Percentiles rank a stretch among this genome's conserved stretches.
Conservation (phyloP, 352 stramenopile genomes). For the Lagenidium sp. region DNA sequence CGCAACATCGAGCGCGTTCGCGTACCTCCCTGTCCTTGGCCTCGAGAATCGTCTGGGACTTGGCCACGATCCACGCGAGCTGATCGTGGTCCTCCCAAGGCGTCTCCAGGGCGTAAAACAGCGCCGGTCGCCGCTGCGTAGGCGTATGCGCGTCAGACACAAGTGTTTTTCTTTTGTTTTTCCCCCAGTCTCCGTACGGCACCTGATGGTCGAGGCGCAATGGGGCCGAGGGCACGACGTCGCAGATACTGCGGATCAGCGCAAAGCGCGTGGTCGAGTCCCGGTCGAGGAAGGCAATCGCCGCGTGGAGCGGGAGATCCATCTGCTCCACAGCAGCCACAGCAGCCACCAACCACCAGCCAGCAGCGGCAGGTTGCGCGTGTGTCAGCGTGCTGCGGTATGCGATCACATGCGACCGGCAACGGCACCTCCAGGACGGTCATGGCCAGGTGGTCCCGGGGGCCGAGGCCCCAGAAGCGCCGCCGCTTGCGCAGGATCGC, state of each 20-base stretch:
- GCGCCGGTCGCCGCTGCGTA: conserved; percentile 15
- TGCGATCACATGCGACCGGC: too few species aligned
- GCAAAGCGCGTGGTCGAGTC: too few species aligned
- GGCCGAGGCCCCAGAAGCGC: conserved; percentile 14
- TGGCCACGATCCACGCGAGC: conserved; percentile 45
- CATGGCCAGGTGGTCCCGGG: conserved; percentile 22
- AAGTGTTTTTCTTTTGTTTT: too few species aligned
- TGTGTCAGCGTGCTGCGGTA: too few species aligned
- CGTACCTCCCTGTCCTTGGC: conserved; percentile 34
- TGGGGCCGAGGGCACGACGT: too few species aligned
- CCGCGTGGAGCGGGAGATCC: conserved; percentile 35
- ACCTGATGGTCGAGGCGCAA: too few species aligned
- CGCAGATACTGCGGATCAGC: too few species aligned
- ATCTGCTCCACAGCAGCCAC: conserved; percentile 10
- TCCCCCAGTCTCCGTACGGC: conserved; percentile 22
- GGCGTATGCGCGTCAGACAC: too few species aligned
- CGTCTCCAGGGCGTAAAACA: conserved; percentile 38
- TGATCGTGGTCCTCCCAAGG: conserved; percentile 28
- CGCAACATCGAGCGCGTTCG: too few species aligned
- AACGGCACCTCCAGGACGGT: conserved; percentile 61
- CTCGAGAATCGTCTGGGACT: conserved; percentile 20
- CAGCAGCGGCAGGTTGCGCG: too few species aligned
- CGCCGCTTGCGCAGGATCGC: conserved; percentile 29
- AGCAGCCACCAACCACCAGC: too few species aligned
- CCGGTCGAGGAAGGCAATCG: conserved; percentile 6